Evolutionary conservation across 2,329 filamentous ascomycete species (phyloP).

Genomic region (Trichoderma breve): DNA sequence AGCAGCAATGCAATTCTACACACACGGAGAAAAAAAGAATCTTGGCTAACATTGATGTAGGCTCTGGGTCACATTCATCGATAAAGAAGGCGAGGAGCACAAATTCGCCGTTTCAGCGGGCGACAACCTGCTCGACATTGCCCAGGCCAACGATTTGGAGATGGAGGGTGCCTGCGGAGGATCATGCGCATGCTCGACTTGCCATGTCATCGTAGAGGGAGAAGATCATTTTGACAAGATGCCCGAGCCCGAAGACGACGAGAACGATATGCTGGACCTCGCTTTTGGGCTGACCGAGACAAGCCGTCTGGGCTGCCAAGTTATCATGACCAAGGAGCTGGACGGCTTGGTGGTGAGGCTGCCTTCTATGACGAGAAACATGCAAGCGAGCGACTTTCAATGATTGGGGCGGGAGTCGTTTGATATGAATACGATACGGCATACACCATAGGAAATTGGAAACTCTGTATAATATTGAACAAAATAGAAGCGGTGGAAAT

Average conservation of each 20-base stretch:
- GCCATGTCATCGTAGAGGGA: slow-evolving; percentile 80
- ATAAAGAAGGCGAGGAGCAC: slow-evolving; percentile 77
- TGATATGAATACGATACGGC: background rate
- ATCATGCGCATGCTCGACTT: slow-evolving; percentile 89
- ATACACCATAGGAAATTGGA: background rate
- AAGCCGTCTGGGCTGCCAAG: slow-evolving; percentile 79
- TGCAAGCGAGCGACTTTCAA: slow-evolving; percentile 91
- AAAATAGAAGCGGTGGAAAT: slow-evolving; percentile 14
- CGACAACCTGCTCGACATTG: slow-evolving; percentile 93
- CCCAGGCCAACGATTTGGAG: slow-evolving; percentile 89
- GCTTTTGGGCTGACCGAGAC: slow-evolving; percentile 90
- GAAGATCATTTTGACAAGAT: slow-evolving; percentile 74
- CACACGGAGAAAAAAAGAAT: background rate
- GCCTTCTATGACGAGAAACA: slow-evolving; percentile 89
- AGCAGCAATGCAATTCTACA: slow-evolving; percentile 31
- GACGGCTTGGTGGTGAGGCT: slow-evolving; percentile 83
- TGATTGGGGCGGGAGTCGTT: slow-evolving; percentile 20
- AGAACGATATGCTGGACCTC: slow-evolving; percentile 88
- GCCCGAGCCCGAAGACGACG: slow-evolving; percentile 73
- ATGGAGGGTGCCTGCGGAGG: slow-evolving; percentile 99
- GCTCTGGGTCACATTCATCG: slow-evolving; percentile 85
- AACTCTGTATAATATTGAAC: slow-evolving; percentile 17
- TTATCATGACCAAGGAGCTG: slow-evolving; percentile 85
- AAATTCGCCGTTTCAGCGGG: slow-evolving; percentile 79
- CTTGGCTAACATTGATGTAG: slow-evolving; percentile 42